A percentile compares a stretch with the other conserved stretches of the same genome.
Conservation (phyloP, 1,139 yeast species). For the Eremothecium sinecaudum region DNA sequence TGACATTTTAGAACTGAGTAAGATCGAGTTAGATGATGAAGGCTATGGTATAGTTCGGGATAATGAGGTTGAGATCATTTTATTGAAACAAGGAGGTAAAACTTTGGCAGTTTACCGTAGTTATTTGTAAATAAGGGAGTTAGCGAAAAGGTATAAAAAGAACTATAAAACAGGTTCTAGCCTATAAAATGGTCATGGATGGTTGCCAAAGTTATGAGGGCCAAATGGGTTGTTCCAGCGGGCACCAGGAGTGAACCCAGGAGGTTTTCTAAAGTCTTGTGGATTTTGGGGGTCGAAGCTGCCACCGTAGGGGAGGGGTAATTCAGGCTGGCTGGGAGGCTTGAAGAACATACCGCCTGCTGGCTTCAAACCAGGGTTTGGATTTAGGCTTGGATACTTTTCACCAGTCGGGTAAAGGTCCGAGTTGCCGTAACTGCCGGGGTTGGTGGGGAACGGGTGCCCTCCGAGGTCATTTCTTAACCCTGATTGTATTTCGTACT, state of each 20-base stretch:
- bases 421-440: constrained; percentile 30
- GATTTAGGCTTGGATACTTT: constrained; percentile 28
- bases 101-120: constrained; percentile 21
- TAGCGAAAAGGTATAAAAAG: too few species aligned
- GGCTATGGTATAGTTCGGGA: constrained; percentile 23
- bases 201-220: not conserved
- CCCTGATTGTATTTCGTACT: constrained; percentile 35
- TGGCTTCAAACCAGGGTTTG: constrained; percentile 12
- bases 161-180: not conserved
- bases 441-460: not conserved
- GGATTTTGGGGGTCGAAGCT: constrained; percentile 1
- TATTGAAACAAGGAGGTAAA: constrained; percentile 22
- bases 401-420: constrained; percentile 36
- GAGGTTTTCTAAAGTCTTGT: constrained; percentile 1
- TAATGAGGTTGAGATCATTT: constrained; percentile 15
- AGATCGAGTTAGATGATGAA: constrained; percentile 19
- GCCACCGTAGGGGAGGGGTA: constrained; percentile 4
- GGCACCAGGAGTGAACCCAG: constrained; percentile 33
- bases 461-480: not conserved
- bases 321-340: constrained; percentile 13
- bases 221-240: constrained; percentile 33
- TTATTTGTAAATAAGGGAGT: constrained; percentile 1
- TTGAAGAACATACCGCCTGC: constrained; percentile 35
- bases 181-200: not conserved
- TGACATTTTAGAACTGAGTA: constrained; percentile 21